phyloP scores from a whole-genome alignment of 2,329 filamentous ascomycete genomes.

The Xylaria sp. region DNA sequence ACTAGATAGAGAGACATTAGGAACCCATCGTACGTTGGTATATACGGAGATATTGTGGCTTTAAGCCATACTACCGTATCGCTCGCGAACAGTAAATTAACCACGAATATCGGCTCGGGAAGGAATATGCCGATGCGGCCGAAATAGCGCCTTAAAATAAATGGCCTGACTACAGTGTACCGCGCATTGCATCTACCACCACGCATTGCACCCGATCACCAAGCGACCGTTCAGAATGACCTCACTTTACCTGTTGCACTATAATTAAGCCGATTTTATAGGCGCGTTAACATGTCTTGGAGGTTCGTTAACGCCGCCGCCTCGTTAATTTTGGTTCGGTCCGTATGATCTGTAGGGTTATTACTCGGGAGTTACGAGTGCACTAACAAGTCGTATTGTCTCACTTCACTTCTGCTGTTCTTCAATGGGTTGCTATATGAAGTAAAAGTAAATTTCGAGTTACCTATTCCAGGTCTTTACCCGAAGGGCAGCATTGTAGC shows the following conservation, averaged over 20 bases:
- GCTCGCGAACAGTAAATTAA: not conserved
- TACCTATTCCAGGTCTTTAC: constrained; percentile 21
- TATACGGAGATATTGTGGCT: too few species aligned
- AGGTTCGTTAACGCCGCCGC: not conserved
- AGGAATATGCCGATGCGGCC: constrained; percentile 14
- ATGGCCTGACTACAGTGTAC: not conserved
- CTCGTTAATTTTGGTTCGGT: constrained; percentile 11
- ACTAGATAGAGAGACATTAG: not conserved
- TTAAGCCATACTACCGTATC: too few species aligned
- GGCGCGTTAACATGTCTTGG: constrained; percentile 9
- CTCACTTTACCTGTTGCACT: not conserved
- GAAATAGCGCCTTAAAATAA: constrained; percentile 33
- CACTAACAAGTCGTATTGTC: not conserved
- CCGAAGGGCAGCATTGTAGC: constrained; percentile 5
- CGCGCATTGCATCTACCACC: too few species aligned
- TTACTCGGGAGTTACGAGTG: not conserved
- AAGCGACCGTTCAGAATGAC: not conserved
- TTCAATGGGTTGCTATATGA: not conserved
- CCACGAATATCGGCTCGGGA: not conserved
- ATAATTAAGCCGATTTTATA: not conserved
- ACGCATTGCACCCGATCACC: not conserved
- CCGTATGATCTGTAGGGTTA: constrained; percentile 4
- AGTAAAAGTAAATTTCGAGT: not conserved
- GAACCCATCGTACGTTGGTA: too few species aligned
- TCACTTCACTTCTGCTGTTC: not conserved